These are phyloP conservation scores for Polyplosphaeria fusca DNA, from an alignment of 495 filamentous ascomycete genomes.

Conservation along the genomic window DNA sequence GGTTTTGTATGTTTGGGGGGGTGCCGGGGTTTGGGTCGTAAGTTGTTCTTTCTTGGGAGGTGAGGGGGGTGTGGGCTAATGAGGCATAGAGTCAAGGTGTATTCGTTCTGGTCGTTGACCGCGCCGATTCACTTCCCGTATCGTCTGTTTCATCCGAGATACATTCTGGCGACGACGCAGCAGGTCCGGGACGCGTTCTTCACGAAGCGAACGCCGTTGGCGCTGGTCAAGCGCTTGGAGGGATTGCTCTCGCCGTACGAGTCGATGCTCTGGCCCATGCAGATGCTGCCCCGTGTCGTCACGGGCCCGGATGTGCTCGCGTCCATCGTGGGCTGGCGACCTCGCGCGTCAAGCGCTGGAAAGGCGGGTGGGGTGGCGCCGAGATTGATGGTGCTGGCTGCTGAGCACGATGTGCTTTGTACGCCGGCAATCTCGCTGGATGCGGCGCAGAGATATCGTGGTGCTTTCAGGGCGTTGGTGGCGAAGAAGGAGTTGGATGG, in stretches of 20 bases:
- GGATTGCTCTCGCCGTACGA: conserved; percentile 43
- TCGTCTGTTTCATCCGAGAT: conserved; percentile 49
- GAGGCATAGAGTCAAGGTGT: conserved; percentile 39
- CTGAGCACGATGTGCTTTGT: conserved; percentile 41
- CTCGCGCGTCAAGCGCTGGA: background rate
- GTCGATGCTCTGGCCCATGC: conserved; percentile 47
- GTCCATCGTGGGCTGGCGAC: conserved; percentile 37
- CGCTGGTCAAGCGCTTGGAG: conserved; percentile 41
- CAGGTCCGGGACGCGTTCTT: conserved; percentile 48
- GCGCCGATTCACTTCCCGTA: conserved; percentile 46
- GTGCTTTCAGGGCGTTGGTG: conserved; percentile 21
- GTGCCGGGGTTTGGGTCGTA: conserved; percentile 44
- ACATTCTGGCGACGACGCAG: conserved; percentile 46
- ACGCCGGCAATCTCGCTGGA: conserved; percentile 31
- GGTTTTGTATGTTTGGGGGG: conserved; percentile 42
- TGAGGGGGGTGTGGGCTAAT: conserved; percentile 8
- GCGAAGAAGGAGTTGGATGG: conserved; percentile 13
- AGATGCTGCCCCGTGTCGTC: conserved; percentile 45
- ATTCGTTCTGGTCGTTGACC: conserved; percentile 45
- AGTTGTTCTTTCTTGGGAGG: conserved; percentile 27
- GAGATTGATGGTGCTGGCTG: conserved; percentile 41
- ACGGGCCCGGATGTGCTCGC: conserved; percentile 38
- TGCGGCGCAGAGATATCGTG: conserved; percentile 34
- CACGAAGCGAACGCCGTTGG: conserved; percentile 33
- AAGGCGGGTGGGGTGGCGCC: background rate